Evolutionary conservation across 2,329 filamentous ascomycete species (phyloP), one percentile per base, ranked within the genome.

Genomic region (Pseudodiploospora longispora): DNA sequence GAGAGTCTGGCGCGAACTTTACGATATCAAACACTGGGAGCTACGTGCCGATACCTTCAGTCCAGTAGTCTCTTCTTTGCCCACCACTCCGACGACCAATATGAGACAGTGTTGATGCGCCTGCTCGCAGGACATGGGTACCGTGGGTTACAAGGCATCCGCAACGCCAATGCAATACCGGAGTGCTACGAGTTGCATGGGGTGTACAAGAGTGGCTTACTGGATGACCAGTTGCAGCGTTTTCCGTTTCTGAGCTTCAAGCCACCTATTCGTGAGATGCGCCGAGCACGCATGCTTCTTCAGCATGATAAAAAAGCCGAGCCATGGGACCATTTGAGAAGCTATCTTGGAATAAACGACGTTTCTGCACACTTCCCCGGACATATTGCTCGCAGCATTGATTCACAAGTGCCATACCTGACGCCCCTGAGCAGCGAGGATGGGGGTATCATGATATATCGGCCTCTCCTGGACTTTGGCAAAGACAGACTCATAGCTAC

Each of bases 71-170:
- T 97, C 2, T 74, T 96, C 34, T 68, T 94, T 29, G 93, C 83
- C 4, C 93, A 98, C 59, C 93, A 98, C 60, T 71, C 76, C 49
- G 90, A 96, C 56, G 93, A 98, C 56, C 87, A 93, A 58, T 85
- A 89, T 44, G 93, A 98, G 66, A 96, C 90, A 0, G 74, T 94
- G 4, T 65, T 97, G 40, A 85, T 89, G 81, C 78, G 93, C 36
- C 63, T 97, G 32, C 64, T 83, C 6, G 70, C 71, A 3, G 81
- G 83, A 0, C 84, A 87, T 55, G 68, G 76, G 3, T 76, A 78
- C n/a, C 68, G 75, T n/a, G 89, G 87, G 0, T 68, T 95, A 30
- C 69, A 73, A 10, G 88, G 85, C 4, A 93, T 95, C 55, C 74
- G 72, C 7, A 55, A 69, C 3, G 69, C 76, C 12, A 71, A 76